Conservation (phyloP, 164 flowering plant genomes). For the Stephania yunnanensis region DNA sequence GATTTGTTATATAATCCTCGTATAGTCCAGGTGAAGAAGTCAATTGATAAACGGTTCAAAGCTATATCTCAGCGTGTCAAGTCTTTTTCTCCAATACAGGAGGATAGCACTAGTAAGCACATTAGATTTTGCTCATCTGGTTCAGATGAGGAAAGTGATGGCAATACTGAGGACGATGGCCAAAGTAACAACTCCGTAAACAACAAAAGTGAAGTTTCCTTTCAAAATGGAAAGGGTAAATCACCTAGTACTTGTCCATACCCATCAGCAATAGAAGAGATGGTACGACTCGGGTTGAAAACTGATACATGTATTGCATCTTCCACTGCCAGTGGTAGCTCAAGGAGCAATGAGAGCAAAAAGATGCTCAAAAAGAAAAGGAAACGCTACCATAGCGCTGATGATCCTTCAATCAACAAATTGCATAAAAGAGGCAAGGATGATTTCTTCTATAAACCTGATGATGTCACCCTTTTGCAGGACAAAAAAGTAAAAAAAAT, state of each 20-base stretch:
- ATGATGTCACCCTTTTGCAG: not conserved
- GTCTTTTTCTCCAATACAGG: slow-evolving; percentile 43
- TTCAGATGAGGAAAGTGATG: slow-evolving; percentile 54
- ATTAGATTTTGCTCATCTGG: slow-evolving; percentile 58
- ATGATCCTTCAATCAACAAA: slow-evolving; percentile 19
- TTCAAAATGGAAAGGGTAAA: slow-evolving; percentile 30
- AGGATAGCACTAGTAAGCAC: slow-evolving; percentile 53
- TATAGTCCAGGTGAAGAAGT: slow-evolving; percentile 36
- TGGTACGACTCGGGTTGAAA: slow-evolving; percentile 58
- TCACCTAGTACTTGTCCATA: slow-evolving; percentile 73
- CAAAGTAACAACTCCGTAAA: slow-evolving; percentile 12
- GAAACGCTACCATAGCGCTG: slow-evolving; percentile 25
- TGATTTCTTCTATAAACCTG: slow-evolving; percentile 1
- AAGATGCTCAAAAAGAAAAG: slow-evolving; percentile 40
- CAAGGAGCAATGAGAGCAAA: slow-evolving; percentile 13
- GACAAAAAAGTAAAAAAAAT: not conserved
- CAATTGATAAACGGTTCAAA: slow-evolving; percentile 52
- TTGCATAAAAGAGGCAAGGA: slow-evolving; percentile 20
- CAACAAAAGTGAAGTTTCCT: slow-evolving; percentile 19
- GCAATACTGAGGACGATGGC: slow-evolving; percentile 19
- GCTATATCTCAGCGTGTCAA: slow-evolving; percentile 53
- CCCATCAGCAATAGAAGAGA: slow-evolving; percentile 83
- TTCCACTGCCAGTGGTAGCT: slow-evolving; percentile 26
- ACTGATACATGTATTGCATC: slow-evolving; percentile 22
- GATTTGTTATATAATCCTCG: slow-evolving; percentile 15